A percentile compares a stretch with the other conserved stretches of the same genome.
Conservation (phyloP, 1,284 basidiomycete genomes). For the Cystobasidium slooffiae region DNA sequence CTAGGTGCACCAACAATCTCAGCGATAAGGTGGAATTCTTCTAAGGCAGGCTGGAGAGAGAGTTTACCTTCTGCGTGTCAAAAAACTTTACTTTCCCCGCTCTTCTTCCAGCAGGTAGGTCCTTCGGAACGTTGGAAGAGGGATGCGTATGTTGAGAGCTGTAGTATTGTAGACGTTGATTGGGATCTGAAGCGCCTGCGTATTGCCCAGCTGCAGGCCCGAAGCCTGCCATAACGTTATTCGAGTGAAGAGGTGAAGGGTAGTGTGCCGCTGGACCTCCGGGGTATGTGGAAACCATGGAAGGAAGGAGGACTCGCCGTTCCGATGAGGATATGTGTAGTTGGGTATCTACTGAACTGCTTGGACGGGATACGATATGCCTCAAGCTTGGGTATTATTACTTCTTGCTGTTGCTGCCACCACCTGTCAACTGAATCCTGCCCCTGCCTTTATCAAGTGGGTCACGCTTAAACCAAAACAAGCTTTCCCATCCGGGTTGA, state of each 20-base stretch:
- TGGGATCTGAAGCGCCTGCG: constrained; percentile 12
- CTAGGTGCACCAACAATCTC: constrained; percentile 15
- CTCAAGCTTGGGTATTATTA: not conserved
- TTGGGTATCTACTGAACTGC: not conserved
- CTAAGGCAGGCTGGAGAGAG: not conserved
- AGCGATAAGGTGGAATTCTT: not conserved
- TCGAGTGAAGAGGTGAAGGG: constrained; percentile 1
- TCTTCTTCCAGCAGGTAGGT: constrained; percentile 9
- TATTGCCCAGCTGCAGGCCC: constrained; percentile 16
- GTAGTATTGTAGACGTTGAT: constrained; percentile 29
- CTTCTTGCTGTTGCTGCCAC: not conserved
- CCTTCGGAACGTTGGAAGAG: not conserved
- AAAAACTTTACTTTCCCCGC: constrained; percentile 46
- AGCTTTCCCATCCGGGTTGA: not conserved
- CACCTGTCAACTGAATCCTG: not conserved
- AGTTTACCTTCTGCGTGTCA: constrained; percentile 44
- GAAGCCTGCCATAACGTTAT: constrained; percentile 34
- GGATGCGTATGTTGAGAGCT: constrained; percentile 24
- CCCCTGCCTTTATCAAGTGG: not conserved
- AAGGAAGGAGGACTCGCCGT: not conserved
- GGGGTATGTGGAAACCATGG: constrained; percentile 31
- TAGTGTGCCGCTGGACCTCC: constrained; percentile 7
- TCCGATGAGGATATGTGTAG: not conserved
- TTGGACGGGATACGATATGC: not conserved
- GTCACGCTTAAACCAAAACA: constrained; percentile 12